Evolutionary conservation across 768 basidiomycete genomes (phyloP).

Genomic region (Melanogaster broomeanus): DNA sequence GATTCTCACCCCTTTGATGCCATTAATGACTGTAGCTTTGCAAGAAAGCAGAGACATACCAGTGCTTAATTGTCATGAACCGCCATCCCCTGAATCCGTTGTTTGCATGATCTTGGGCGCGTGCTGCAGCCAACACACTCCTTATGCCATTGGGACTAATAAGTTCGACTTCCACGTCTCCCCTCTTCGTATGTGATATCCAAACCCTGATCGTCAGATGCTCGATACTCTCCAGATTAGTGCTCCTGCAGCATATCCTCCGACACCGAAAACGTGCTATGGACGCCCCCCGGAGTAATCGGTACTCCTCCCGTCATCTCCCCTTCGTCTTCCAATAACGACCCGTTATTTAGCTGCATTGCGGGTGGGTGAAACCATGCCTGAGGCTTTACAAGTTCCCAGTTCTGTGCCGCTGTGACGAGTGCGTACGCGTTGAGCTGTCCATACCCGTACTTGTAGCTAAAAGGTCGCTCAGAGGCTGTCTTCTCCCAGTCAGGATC

Average conservation of each 20-base stretch:
- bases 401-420: slow-evolving; percentile 76
- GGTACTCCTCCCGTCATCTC: slow-evolving; percentile 62
- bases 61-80: slow-evolving; percentile 99
- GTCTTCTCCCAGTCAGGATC: slow-evolving; percentile 96
- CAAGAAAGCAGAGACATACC: slow-evolving; percentile 47
- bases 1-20: slow-evolving; percentile 81
- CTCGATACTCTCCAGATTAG: slow-evolving; percentile 88
- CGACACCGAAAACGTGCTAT: slow-evolving; percentile 65
- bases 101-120: slow-evolving; percentile 61
- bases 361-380: slow-evolving; percentile 82
- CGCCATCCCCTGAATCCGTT: slow-evolving; percentile 91
- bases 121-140: slow-evolving; percentile 78
- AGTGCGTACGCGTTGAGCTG: slow-evolving; percentile 81
- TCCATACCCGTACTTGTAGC: slow-evolving; percentile 97
- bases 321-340: slow-evolving; percentile 45
- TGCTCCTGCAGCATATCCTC: slow-evolving; percentile 62
- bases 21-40: slow-evolving; percentile 13
- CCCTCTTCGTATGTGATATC: slow-evolving; percentile 84
- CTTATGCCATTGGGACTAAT: slow-evolving; percentile 82
- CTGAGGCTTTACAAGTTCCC: slow-evolving; percentile 92
- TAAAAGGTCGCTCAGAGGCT: slow-evolving; percentile 49
- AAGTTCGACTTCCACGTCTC: slow-evolving; percentile 92
- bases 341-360: slow-evolving; percentile 63
- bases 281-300: slow-evolving; percentile 67
- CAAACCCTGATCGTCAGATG: slow-evolving; percentile 92